These are phyloP conservation scores for Fusarium lateritium DNA, from an alignment of 2,329 filamentous ascomycete species.

Conservation along the genomic window DNA sequence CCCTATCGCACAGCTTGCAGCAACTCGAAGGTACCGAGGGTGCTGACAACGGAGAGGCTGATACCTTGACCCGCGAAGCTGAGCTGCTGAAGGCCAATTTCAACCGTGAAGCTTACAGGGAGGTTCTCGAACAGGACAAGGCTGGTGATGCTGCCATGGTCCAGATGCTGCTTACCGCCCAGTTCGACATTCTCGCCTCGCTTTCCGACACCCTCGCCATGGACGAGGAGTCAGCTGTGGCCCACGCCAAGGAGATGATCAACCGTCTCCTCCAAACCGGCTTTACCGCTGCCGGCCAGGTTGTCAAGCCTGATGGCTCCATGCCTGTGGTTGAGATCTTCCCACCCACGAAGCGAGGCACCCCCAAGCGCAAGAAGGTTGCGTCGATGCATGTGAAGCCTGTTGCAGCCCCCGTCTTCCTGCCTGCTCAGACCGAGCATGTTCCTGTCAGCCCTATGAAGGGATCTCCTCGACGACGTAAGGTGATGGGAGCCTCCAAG, in stretches of 20 bases:
- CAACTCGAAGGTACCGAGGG: constrained; percentile 76
- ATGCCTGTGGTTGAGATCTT: constrained; percentile 74
- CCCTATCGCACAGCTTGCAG: constrained; percentile 85
- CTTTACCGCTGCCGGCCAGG: constrained; percentile 80
- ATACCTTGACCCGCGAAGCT: constrained; percentile 82
- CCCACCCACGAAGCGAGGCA: constrained; percentile 79
- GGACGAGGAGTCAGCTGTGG: constrained; percentile 85
- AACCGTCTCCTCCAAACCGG: constrained; percentile 84
- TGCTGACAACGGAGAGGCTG: constrained; percentile 72
- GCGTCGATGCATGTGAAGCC: constrained; percentile 60
- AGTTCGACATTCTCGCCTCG: constrained; percentile 91
- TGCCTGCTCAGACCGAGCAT: constrained; percentile 52
- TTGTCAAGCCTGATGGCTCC: constrained; percentile 90
- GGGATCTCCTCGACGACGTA: constrained; percentile 85
- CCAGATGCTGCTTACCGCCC: constrained; percentile 87
- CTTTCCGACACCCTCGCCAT: constrained; percentile 86
- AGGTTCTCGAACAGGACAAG: constrained; percentile 88
- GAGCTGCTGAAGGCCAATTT: constrained; percentile 89
- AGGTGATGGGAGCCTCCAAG: constrained; percentile 68
- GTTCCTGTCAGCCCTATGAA: constrained; percentile 71
- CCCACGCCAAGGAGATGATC: constrained; percentile 83
- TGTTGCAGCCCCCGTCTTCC: constrained; percentile 61
- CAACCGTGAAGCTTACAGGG: constrained; percentile 81
- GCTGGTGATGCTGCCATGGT: constrained; percentile 82
- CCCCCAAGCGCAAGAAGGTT: constrained; percentile 80